Evolutionary conservation across 1,139 yeast genomes (phyloP), one percentile per base, ranked within the genome.

Genomic region (Kurtzmaniella quercitrusa): DNA sequence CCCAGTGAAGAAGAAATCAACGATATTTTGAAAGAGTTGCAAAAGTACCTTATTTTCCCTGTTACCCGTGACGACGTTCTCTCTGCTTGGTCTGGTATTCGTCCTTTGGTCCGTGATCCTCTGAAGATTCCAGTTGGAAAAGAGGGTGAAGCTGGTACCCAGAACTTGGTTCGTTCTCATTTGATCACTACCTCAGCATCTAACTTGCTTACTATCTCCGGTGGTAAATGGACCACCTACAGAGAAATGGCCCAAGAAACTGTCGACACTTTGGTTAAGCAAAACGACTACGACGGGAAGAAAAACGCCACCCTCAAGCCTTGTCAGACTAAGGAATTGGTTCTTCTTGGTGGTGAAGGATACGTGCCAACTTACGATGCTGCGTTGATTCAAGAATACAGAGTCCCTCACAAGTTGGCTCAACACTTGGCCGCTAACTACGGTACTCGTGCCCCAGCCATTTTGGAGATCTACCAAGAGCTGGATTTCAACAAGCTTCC

Each of bases 191-290:
- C 81, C 39, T 79, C 95, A 18, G 79, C 75, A 47, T 73, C 85
- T 42, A 94, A 93, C 19, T 76, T 91, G 54, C 75, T 91, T 42
- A 91, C 98, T 41, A 86, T 91, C 55, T 85, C 96, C 24, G 98
- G 98, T 58, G 98, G 98, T 65, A 91, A 91, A 69, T 91, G 98
- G 98, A 91, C 98, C 46, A 91, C 98, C 37, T 91, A 90, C 72
- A 80, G 98, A 70, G 96, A 89, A 70, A 91, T 91, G 98, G 96
- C 98, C 33, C 83, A 90, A 69, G 96, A 91, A 70, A 88, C 96
- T 41, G 84, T 91, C 42, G 85, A 88, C 64, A 81, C 81, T 53
- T 80, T 88, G 47, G 75, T 88, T 44, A 74, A 79, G 57, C 65
- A 73, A 44, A 75, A 70, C 52, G 63, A 65, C 42, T 74, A 78